Evolutionary conservation across 2,329 filamentous ascomycete genomes (phyloP), one percentile per base, ranked within the genome.

Genomic region (Neurospora crassa): DNA sequence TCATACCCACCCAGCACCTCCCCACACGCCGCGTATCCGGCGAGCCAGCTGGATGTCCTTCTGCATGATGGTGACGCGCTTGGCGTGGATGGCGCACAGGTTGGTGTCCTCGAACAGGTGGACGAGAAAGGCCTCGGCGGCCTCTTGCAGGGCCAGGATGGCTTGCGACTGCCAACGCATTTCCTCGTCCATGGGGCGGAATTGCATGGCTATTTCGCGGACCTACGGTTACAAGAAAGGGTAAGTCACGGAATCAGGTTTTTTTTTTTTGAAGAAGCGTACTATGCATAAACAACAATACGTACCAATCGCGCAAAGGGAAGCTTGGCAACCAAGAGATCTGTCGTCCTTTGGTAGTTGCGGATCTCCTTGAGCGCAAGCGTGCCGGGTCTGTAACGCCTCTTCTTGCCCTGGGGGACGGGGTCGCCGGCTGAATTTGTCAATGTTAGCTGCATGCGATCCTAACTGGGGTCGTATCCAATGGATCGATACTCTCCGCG

Each of bases 91-190:
- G 74, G 95, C 96, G 83, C 95, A 97, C 59, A 98, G 87, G 83
- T 98, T 97, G 75, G 93, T 93, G 82, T 97, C 93, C 80, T 97
- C 94, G 79, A 98, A 97, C n/a, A 98, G 85, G 79, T 97, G 94
- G 72, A 98, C 92, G 76, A 98, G 87, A 82, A 97, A 98, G 5
- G 95, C 95, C 83, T 98, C 95, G n/a, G 94, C 89, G 16, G 95
- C 93, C 85, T 98, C 95, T 82, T 98, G 95, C 2, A 98, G 86
- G 14, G 95, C 95, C 78, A 92, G 89, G 78, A 98, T 96, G 69
- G 96, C 95, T 77, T 97, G 95, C 70, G 92, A 96, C 84, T 98
- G 96, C 94, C 96, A 99, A 76, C 95, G 89, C 81, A 98, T 89
- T 73, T 92, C 91, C 71, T 89, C 84, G 72, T 88, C 89, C 43